Evolutionary conservation across 2,329 filamentous ascomycete genomes (phyloP), one percentile per base, ranked within the genome.

Genomic region (Sporothrix sp.): DNA sequence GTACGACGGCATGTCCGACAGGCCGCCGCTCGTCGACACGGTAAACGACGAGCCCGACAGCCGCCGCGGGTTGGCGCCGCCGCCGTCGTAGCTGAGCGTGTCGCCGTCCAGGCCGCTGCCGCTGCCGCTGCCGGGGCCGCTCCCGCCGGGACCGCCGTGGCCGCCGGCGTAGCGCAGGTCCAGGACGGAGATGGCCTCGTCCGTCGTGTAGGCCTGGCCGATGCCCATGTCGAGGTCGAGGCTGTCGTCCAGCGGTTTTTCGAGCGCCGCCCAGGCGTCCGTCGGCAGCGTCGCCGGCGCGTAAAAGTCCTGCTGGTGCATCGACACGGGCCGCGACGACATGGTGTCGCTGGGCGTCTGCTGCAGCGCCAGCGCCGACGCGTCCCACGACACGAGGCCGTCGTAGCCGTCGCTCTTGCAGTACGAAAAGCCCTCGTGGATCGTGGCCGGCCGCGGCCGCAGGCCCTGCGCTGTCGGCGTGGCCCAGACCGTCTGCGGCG

Each of bases 41-140:
- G 82, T 84, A 60, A 85, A 85, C 1, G 84, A 86, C 2, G 84
- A 86, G 43, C 82, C 82, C 18, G 84, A 86, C 71, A 85, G 76
- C 54, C 82, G 76, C 53, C 82, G 74, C 42, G 74, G 71, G 55
- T 77, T 74, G 40, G 74, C 65, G n/a, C 67, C 69, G 49, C 68
- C 68, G 48, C 72, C 68, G 36, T 80, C 77, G 54, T 76, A 71
- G 52, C 68, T 69, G 53, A 76, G 59, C 16, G 66, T 56, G 32
- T 79, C 75, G 49, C 69, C 66, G n/a, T 81, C 78, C 63, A 71
- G 58, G 20, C 13, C 21, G 8, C 10, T 36, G 32, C 25, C 25
- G 25, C 25, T 10, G 25, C 10, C 10, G 10, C 25, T 28, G 25
- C 25, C 25, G 5, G 6, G 6, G 10, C 10, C 6, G 25, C 25